Evolutionary conservation across 2,329 filamentous ascomycete species (phyloP).

Genomic region (Teratosphaeria destructans): DNA sequence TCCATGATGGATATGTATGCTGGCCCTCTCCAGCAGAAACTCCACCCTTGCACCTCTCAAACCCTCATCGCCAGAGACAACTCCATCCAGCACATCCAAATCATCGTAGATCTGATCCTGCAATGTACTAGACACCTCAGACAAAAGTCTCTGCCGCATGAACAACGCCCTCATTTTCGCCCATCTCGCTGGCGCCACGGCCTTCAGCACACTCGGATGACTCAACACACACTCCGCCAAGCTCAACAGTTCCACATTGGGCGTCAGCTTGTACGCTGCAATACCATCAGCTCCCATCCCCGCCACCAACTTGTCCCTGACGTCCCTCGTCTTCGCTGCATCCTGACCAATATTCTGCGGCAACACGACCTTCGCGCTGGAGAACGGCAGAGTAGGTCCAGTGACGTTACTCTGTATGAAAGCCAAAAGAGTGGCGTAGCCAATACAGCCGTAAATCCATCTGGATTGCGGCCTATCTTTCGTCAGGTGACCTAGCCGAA

Average conservation of each 20-base stretch:
- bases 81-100: conserved; percentile 23
- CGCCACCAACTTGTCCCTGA: conserved; percentile 53
- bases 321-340: conserved; percentile 25
- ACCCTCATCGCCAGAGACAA: conserved; percentile 16
- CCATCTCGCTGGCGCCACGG: conserved; percentile 44
- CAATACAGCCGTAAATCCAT: conserved; percentile 41
- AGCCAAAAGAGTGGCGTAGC: conserved; percentile 59
- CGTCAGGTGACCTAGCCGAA: conserved; percentile 30
- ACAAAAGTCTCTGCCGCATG: conserved; percentile 58
- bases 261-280: conserved; percentile 73
- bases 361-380: conserved; percentile 40
- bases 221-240: conserved; percentile 56
- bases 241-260: conserved; percentile 72
- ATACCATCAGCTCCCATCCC: conserved; percentile 74
- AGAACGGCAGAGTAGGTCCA: conserved; percentile 63
- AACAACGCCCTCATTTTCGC: conserved; percentile 62
- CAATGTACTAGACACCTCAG: conserved; percentile 50
- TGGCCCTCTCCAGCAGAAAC: conserved; percentile 72
- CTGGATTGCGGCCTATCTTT: conserved; percentile 20
- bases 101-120: conserved; percentile 52
- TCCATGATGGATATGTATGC: conserved; percentile 75
- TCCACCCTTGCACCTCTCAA: conserved; percentile 41
- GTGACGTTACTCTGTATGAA: conserved; percentile 85
- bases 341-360: conserved; percentile 35
- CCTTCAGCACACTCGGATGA: conserved; percentile 36